Percentiles rank a stretch among this genome's conserved stretches.
These are phyloP conservation scores for Phytopythium boreale DNA, from an alignment of 352 stramenopile genomes.

Conservation along the genomic window DNA sequence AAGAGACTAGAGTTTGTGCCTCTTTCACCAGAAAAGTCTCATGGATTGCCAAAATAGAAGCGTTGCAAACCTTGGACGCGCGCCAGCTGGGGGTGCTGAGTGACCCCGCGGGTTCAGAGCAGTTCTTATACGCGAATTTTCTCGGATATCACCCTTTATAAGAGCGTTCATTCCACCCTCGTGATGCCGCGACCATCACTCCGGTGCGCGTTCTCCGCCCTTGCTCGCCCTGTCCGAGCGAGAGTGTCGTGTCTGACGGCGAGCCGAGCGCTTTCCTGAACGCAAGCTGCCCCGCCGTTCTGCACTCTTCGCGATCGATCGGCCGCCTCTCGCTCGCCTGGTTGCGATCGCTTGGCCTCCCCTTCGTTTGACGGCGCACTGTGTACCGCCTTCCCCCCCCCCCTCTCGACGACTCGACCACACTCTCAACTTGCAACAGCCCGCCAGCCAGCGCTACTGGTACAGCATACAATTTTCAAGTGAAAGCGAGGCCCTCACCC, in stretches of 20 bases:
- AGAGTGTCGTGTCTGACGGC: too few species aligned
- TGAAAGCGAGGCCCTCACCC: neutral
- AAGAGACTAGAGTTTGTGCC: neutral
- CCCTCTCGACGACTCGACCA: neutral
- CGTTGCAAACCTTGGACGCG: neutral
- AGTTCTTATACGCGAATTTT: constrained; percentile 2
- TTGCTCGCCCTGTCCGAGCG: neutral
- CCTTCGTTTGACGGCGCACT: neutral
- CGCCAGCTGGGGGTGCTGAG: neutral
- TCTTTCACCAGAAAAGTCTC: neutral
- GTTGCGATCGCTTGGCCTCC: too few species aligned
- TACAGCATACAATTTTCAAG: neutral
- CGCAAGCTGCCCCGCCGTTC: too few species aligned
- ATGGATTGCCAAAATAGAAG: neutral
- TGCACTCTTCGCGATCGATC: too few species aligned
- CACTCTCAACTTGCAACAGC: constrained; percentile 1
- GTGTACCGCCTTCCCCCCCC: neutral
- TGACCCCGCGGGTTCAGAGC: neutral
- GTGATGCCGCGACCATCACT: neutral
- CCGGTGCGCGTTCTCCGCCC: neutral
- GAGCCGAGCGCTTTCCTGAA: too few species aligned
- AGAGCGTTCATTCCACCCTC: neutral
- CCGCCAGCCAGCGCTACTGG: neutral
- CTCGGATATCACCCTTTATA: neutral
- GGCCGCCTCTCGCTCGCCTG: too few species aligned